phyloP scores from a whole-genome alignment of 495 filamentous ascomycete genomes.

The Margaritispora aquatica region DNA sequence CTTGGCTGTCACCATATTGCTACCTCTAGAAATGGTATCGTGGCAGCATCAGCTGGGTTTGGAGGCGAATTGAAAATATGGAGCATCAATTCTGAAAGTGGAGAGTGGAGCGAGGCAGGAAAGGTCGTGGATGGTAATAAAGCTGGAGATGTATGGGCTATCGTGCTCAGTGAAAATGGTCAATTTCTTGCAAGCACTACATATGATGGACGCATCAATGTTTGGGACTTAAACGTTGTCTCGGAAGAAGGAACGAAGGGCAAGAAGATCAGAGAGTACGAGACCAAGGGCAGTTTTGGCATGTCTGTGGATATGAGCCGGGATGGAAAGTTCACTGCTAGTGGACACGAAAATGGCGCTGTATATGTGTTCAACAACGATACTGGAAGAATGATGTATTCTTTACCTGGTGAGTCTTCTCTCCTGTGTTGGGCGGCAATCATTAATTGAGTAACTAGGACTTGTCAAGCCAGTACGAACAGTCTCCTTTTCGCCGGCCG shows the following conservation, averaged over 20 bases:
- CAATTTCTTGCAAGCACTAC: conserved; percentile 75
- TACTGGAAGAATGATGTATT: conserved; percentile 78
- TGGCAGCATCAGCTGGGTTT: conserved; percentile 79
- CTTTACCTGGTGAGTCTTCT: conserved; percentile 60
- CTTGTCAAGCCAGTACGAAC: conserved; percentile 77
- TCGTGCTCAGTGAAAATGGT: conserved; percentile 77
- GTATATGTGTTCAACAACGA: conserved; percentile 94
- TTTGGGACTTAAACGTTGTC: conserved; percentile 66
- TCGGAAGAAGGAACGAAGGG: conserved; percentile 24
- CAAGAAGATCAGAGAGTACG: conserved; percentile 66
- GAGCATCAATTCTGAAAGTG: conserved; percentile 45
- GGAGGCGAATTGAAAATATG: conserved; percentile 81
- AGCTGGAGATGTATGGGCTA: conserved; percentile 73
- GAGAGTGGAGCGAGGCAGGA: conserved; percentile 43
- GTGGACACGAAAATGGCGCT: conserved; percentile 87
- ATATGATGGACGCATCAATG: conserved; percentile 76
- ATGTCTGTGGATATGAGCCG: conserved; percentile 72
- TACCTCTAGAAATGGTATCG: conserved; percentile 58
- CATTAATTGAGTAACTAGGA: conserved; percentile 43
- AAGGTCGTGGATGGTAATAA: conserved; percentile 30
- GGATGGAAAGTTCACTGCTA: conserved; percentile 81
- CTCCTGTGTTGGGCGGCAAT: background rate
- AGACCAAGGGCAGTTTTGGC: conserved; percentile 88
- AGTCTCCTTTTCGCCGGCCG: conserved; percentile 80
- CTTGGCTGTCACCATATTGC: conserved; percentile 85